Evolutionary conservation across 352 stramenopile species (phyloP).

Genomic region (Phytophthora ohioensis): DNA sequence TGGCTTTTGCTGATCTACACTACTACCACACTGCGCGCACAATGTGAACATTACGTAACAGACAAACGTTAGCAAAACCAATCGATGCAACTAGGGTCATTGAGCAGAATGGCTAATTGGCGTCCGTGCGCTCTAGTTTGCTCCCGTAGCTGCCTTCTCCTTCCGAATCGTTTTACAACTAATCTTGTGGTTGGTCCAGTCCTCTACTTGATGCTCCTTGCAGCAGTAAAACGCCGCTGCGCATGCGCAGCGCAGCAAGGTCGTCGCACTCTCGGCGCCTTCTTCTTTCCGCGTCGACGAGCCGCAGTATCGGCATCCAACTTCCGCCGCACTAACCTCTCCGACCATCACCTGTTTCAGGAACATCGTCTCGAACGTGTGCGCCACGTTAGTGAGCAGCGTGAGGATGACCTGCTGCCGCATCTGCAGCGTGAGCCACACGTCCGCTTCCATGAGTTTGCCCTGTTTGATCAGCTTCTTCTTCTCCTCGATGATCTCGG

Average conservation of each 20-base stretch:
- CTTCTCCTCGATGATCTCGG: constrained; percentile 65
- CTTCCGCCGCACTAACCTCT: constrained; percentile 60
- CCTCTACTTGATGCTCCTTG: constrained; percentile 85
- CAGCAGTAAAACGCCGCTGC: constrained; percentile 85
- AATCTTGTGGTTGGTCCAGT: constrained; percentile 84
- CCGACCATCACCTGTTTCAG: constrained; percentile 75
- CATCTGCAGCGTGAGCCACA: constrained; percentile 89
- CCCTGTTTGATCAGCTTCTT: constrained; percentile 72
- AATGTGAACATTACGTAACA: too few relatives aligned
- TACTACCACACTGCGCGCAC: too few relatives aligned
- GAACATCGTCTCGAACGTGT: constrained; percentile 89
- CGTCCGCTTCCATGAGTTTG: constrained; percentile 83
- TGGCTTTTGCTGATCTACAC: too few relatives aligned
- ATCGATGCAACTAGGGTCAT: too few relatives aligned
- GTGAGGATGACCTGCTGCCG: constrained; percentile 84
- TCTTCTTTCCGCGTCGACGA: constrained; percentile 44
- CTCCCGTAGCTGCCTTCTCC: constrained; percentile 24
- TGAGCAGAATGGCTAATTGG: too few relatives aligned
- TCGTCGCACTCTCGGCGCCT: constrained; percentile 19
- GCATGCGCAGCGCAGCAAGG: constrained; percentile 75
- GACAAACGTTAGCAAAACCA: too few relatives aligned
- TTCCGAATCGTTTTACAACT: constrained; percentile 79
- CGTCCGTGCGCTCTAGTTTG: constrained; percentile 12
- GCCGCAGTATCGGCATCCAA: constrained; percentile 80
- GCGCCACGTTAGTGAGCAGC: constrained; percentile 83